Percentiles rank a stretch among this genome's conserved stretches.
Evolutionary conservation across 371 early-diverging fungal genomes (phyloP).

Genomic region (Caulochytrium protostelioides): DNA sequence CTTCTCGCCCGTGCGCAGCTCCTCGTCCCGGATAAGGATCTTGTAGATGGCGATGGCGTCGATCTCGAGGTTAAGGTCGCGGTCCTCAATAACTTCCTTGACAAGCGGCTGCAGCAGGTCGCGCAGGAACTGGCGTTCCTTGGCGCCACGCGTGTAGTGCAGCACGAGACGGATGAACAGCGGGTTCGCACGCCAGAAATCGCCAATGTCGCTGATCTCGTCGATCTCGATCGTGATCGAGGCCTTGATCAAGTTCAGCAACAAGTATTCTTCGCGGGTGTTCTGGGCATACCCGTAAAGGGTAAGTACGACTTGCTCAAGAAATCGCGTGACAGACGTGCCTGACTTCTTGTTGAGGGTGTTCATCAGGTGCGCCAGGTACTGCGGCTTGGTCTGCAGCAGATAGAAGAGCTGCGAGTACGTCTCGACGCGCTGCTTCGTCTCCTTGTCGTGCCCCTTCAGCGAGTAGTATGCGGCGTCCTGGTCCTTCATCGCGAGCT

Average conservation of each 20-base stretch:
- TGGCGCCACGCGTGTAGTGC: slow-evolving; percentile 78
- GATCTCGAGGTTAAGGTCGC: slow-evolving; percentile 62
- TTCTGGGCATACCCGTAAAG: slow-evolving; percentile 91
- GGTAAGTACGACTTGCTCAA: slow-evolving; percentile 75
- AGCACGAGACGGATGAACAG: slow-evolving; percentile 85
- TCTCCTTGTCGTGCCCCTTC: slow-evolving; percentile 62
- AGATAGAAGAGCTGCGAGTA: slow-evolving; percentile 86
- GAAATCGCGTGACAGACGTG: slow-evolving; percentile 45
- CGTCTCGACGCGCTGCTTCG: slow-evolving; percentile 41
- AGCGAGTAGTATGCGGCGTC: slow-evolving; percentile 6
- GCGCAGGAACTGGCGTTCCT: slow-evolving; percentile 77
- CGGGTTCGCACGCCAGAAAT: slow-evolving; percentile 82
- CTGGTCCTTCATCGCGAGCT: slow-evolving; percentile 4
- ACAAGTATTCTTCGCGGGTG: slow-evolving; percentile 84
- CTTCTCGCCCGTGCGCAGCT: slow-evolving; percentile 64
- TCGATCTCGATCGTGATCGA: slow-evolving; percentile 65
- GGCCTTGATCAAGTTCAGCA: slow-evolving; percentile 81
- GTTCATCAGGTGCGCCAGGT: slow-evolving; percentile 66
- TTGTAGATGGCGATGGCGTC: slow-evolving; percentile 82
- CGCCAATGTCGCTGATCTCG: slow-evolving; percentile 54
- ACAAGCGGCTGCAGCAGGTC: slow-evolving; percentile 63
- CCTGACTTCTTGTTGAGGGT: slow-evolving; percentile 42
- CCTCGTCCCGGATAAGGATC: slow-evolving; percentile 66
- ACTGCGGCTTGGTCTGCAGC: slow-evolving; percentile 85
- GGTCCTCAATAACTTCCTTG: slow-evolving; percentile 46